Evolutionary conservation across 2,329 filamentous ascomycete genomes (phyloP).

Genomic region (Paecilomyces niveus): DNA sequence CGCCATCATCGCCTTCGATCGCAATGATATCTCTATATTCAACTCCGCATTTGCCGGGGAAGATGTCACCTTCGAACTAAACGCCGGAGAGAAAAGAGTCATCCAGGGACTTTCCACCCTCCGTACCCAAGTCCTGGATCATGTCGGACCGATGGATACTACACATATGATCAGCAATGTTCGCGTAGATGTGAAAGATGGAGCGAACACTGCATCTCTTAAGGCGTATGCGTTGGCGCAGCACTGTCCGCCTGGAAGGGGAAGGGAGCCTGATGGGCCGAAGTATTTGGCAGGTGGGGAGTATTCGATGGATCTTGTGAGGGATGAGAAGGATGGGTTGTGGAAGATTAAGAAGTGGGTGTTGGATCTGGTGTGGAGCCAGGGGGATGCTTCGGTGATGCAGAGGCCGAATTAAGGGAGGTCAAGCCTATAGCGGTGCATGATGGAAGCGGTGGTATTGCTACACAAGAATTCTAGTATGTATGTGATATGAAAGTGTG

Average conservation of each 20-base stretch:
- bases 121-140: slow-evolving; percentile 7
- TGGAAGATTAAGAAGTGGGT: slow-evolving; percentile 27
- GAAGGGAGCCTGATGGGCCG: slow-evolving; percentile 14
- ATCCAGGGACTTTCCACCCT: slow-evolving; percentile 7
- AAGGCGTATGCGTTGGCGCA: slow-evolving; percentile 19
- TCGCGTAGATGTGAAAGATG: slow-evolving; percentile 19
- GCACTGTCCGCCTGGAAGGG: slow-evolving; percentile 20
- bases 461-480: neutral
- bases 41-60: slow-evolving; percentile 13
- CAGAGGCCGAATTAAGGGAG: neutral
- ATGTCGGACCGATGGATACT: slow-evolving; percentile 17
- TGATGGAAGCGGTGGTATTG: neutral
- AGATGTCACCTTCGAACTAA: slow-evolving; percentile 4
- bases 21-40: slow-evolving; percentile 12
- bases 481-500: too few relatives aligned
- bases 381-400: slow-evolving; percentile 2
- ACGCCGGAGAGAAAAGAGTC: neutral
- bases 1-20: slow-evolving; percentile 14
- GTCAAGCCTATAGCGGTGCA: neutral
- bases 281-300: slow-evolving; percentile 16
- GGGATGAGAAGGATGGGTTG: slow-evolving; percentile 17
- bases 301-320: slow-evolving; percentile 24
- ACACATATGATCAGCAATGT: slow-evolving; percentile 26
- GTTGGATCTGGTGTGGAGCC: slow-evolving; percentile 20
- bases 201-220: slow-evolving; percentile 16